phyloP scores from a whole-genome alignment of 139 green algal genomes.

The Ostreobium quekettii region DNA sequence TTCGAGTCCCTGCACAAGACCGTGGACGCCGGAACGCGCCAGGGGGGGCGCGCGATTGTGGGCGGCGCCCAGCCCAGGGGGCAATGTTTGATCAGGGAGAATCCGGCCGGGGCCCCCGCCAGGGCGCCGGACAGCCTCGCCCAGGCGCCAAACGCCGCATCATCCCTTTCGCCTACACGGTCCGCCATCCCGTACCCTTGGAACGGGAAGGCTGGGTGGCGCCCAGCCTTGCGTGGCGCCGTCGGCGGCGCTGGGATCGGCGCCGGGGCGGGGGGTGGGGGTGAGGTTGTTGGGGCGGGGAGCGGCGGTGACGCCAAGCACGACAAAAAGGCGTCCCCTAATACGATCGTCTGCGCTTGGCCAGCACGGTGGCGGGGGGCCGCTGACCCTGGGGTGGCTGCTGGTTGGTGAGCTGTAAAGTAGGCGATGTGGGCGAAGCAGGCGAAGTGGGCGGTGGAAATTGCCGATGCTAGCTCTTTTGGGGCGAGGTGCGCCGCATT shows the following conservation, averaged over 20 bases:
- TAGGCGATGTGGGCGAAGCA: too few species aligned
- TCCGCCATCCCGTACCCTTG: background rate
- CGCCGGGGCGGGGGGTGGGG: background rate
- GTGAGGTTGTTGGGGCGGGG: too few species aligned
- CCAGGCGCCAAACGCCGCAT: background rate
- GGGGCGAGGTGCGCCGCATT: too few species aligned
- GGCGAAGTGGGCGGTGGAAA: too few species aligned
- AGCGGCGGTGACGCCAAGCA: background rate
- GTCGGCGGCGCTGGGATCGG: background rate
- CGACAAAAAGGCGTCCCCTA: too few species aligned
- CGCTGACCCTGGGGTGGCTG: too few species aligned
- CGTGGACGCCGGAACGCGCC: background rate
- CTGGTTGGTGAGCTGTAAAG: too few species aligned
- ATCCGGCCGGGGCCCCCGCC: background rate
- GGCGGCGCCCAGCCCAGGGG: background rate
- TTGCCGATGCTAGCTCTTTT: too few species aligned
- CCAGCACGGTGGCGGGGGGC: too few species aligned
- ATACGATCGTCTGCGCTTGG: too few species aligned
- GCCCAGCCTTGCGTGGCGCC: background rate
- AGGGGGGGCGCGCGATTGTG: background rate
- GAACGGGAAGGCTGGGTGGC: background rate
- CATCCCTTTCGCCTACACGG: background rate
- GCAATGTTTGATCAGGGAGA: conserved; percentile 1
- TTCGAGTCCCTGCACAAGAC: background rate
- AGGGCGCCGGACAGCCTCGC: background rate